These are phyloP conservation scores for Pigoraptor vietnamica DNA, from an alignment of 78 protist genomes.

Conservation along the genomic window DNA sequence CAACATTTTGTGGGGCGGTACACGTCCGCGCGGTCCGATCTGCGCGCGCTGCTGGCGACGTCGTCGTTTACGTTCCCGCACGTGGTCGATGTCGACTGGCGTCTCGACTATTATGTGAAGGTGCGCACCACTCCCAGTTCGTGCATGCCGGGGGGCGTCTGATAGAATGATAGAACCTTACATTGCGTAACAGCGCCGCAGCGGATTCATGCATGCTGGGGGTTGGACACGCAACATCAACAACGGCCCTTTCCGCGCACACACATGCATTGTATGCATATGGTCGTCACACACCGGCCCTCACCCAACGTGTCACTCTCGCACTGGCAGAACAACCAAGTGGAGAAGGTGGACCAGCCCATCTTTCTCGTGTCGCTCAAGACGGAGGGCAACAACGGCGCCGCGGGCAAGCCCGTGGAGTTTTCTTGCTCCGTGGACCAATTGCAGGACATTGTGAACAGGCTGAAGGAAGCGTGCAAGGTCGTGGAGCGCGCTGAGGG, in stretches of 20 bases:
- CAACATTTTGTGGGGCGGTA: neutral
- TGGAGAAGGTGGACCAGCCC: neutral
- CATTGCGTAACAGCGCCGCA: no score
- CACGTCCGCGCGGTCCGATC: neutral
- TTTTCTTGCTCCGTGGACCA: neutral
- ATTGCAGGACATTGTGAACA: neutral
- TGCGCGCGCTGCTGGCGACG: neutral
- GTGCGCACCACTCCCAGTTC: no score
- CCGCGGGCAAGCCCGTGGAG: neutral
- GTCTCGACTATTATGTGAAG: neutral
- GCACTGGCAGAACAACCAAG: neutral
- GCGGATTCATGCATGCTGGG: no score
- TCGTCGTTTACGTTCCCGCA: neutral
- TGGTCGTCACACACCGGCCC: no score
- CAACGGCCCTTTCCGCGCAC: no score
- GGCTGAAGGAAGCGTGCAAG: neutral
- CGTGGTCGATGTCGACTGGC: neutral
- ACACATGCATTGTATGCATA: no score
- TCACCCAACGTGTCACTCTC: neutral
- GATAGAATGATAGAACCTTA: neutral
- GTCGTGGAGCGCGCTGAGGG: neutral
- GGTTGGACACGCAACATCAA: no score
- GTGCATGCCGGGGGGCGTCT: neutral
- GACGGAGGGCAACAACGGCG: constrained; percentile 1
- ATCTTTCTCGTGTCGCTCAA: neutral